Evolutionary conservation across 2,329 filamentous ascomycete genomes (phyloP).

Genomic region (Ceratocystiopsis brevicomis): DNA sequence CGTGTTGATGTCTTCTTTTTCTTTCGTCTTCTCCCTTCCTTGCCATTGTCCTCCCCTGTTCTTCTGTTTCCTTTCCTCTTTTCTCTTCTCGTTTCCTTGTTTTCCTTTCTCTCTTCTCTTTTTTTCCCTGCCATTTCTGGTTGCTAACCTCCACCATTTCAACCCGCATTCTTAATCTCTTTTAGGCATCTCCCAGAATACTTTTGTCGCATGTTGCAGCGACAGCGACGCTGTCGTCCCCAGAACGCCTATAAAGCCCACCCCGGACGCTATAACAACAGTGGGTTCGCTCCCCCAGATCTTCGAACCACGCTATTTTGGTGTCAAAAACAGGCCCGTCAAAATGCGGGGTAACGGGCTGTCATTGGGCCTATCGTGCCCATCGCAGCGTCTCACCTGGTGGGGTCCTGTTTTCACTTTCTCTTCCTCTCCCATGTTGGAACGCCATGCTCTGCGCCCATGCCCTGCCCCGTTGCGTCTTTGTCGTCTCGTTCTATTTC

Average conservation of each 20-base stretch:
- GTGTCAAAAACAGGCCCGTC: conserved; percentile 1
- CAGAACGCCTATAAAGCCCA: too few species aligned
- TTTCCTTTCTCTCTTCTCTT: neutral
- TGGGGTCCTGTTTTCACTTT: neutral
- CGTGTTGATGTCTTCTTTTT: neutral
- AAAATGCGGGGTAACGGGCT: conserved; percentile 2
- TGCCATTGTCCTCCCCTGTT: neutral
- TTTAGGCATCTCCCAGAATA: too few species aligned
- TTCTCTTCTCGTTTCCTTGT: neutral
- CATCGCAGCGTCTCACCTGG: neutral
- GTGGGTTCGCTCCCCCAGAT: neutral
- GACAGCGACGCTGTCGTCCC: too few species aligned
- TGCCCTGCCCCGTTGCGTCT: neutral
- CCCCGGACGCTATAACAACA: neutral
- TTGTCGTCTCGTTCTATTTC: neutral
- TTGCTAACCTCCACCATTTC: neutral
- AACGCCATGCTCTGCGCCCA: too few species aligned
- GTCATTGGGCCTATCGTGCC: neutral
- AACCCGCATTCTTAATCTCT: neutral
- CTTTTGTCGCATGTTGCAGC: too few species aligned
- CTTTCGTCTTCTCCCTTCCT: neutral
- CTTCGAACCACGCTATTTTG: conserved; percentile 1
- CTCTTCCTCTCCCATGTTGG: neutral
- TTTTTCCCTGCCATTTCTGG: neutral
- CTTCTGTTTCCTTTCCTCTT: neutral